A percentile compares a stretch with the other conserved stretches of the same genome.
phyloP scores from a whole-genome alignment of 108 stramenopile species.

The Pseudonitzschia pungens region DNA sequence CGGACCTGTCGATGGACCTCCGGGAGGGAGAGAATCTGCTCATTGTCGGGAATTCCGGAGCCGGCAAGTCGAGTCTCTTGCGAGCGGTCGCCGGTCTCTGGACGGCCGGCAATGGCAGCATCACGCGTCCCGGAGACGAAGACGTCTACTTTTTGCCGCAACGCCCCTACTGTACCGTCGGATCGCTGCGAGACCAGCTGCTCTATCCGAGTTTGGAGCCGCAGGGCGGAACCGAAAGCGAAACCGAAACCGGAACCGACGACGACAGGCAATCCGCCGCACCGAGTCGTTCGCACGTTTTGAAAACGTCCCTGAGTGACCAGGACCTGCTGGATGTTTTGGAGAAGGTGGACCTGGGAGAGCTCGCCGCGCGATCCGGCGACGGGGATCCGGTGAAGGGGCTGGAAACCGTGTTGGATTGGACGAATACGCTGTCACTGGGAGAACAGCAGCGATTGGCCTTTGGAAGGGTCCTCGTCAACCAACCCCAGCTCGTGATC shows the following conservation, averaged over 20 bases:
- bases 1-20: slow-evolving; percentile 55
- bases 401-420: slow-evolving; percentile 64
- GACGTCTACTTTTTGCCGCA: slow-evolving; percentile 95
- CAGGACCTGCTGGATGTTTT: slow-evolving; percentile 45
- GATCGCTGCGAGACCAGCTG: slow-evolving; percentile 85
- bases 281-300: slow-evolving; percentile 27
- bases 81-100: slow-evolving; percentile 94
- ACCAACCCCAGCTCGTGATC: slow-evolving; percentile 75
- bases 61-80: slow-evolving; percentile 84
- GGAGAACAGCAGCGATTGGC: slow-evolving; percentile 92
- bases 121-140: slow-evolving; percentile 67
- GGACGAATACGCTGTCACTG: slow-evolving; percentile 80
- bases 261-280: slow-evolving; percentile 16
- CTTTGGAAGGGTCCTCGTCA: slow-evolving; percentile 82
- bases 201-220: slow-evolving; percentile 70
- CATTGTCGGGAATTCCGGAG: slow-evolving; percentile 89
- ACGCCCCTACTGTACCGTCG: slow-evolving; percentile 90
- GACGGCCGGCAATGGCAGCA: slow-evolving; percentile 80
- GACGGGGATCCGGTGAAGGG: slow-evolving; percentile 56
- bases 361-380: slow-evolving; percentile 64
- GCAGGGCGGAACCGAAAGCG: background rate
- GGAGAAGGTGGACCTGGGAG: slow-evolving; percentile 55
- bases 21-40: slow-evolving; percentile 76
- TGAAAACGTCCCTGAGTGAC: slow-evolving; percentile 44
- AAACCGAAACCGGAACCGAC: slow-evolving; percentile 45